These are phyloP conservation scores for Spathaspora arborariae DNA, from an alignment of 805 yeast species.

Conservation along the genomic window DNA sequence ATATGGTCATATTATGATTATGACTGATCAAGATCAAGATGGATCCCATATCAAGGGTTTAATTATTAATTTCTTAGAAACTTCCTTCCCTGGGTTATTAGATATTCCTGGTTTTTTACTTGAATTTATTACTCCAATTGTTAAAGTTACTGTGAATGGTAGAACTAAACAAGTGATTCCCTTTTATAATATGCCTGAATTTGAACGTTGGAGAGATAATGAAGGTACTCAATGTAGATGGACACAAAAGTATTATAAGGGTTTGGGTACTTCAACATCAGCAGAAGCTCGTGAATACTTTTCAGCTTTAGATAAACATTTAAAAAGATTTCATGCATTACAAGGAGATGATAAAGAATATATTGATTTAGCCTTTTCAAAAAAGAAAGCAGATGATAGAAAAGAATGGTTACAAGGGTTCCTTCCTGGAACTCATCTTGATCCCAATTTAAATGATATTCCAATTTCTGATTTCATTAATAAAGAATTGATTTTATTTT, in stretches of 20 bases:
- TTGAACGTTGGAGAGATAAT: slow-evolving; percentile 85
- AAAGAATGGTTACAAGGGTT: slow-evolving; percentile 94
- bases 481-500: slow-evolving; percentile 88
- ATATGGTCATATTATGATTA: slow-evolving; percentile 96
- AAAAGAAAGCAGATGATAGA: slow-evolving; percentile 94
- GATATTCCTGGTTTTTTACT: slow-evolving; percentile 87
- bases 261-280: slow-evolving; percentile 91
- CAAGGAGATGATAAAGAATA: slow-evolving; percentile 71
- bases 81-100: slow-evolving; percentile 90
- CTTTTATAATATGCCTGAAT: slow-evolving; percentile 94
- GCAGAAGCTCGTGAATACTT: slow-evolving; percentile 87
- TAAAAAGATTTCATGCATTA: slow-evolving; percentile 79
- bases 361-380: slow-evolving; percentile 91
- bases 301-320: slow-evolving; percentile 76
- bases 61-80: slow-evolving; percentile 86
- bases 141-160: slow-evolving; percentile 72
- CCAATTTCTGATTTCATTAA: slow-evolving; percentile 94
- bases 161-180: slow-evolving; percentile 62
- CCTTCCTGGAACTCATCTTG: slow-evolving; percentile 88
- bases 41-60: slow-evolving; percentile 97
- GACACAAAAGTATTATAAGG: slow-evolving; percentile 95
- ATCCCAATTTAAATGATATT: slow-evolving; percentile 67
- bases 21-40: slow-evolving; percentile 99
- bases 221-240: slow-evolving; percentile 75
- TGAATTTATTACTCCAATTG: slow-evolving; percentile 95